Conservation (phyloP, 129 eudicot species). For the Tanacetum coccineum region DNA sequence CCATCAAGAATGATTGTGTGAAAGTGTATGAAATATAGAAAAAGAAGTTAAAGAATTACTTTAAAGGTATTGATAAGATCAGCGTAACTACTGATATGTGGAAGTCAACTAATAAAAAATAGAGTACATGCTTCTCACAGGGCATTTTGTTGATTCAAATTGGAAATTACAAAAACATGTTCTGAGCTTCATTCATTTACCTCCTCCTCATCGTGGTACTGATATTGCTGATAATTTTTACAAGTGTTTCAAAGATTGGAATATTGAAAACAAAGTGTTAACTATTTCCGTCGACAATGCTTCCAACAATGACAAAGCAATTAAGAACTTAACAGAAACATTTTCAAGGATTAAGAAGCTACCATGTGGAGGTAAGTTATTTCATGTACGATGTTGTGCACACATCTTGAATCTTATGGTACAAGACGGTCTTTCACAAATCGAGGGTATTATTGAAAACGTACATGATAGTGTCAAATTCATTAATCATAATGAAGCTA, state of each 20-base stretch:
- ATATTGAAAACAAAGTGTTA: neutral
- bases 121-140: neutral
- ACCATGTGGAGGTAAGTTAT: neutral
- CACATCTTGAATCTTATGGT: neutral
- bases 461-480: neutral
- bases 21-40: slow-evolving; percentile 6
- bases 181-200: neutral
- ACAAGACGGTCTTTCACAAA: neutral
- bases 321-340: neutral
- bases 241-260: neutral
- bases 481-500: neutral
- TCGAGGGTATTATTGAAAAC: neutral
- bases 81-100: slow-evolving; percentile 8
- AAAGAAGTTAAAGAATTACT: neutral
- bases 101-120: slow-evolving; percentile 20
- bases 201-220: neutral
- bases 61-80: neutral
- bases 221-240: neutral
- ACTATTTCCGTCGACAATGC: neutral
- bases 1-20: neutral
- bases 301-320: neutral
- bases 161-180: neutral
- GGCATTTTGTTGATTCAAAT: neutral
- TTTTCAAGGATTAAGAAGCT: neutral
- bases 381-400: too few species aligned